These are phyloP conservation scores for Phyllosticta citribraziliensis DNA, from an alignment of 2,329 filamentous ascomycete species.

Conservation along the genomic window DNA sequence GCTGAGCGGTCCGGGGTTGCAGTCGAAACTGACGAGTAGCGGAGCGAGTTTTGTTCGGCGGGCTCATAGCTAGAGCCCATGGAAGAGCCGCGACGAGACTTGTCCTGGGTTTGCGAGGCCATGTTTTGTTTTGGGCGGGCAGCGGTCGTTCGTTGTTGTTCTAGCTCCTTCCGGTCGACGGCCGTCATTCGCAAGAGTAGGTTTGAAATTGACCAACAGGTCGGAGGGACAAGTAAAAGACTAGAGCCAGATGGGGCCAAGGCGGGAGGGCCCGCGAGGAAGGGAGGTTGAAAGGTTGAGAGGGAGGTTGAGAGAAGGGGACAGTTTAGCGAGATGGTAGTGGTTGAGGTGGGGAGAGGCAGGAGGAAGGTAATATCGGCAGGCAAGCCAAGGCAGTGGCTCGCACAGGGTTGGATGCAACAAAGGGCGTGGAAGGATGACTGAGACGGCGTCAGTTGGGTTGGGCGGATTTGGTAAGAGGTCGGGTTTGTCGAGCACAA, in stretches of 20 bases:
- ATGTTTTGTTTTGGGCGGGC: conserved; percentile 1
- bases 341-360: conserved; percentile 20
- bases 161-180: conserved; percentile 9
- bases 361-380: conserved; percentile 13
- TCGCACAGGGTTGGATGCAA: conserved; percentile 11
- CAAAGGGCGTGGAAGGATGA: conserved; percentile 21
- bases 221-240: conserved; percentile 1
- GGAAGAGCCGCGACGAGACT: conserved; percentile 9
- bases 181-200: conserved; percentile 5
- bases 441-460: conserved; percentile 27
- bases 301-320: conserved; percentile 13
- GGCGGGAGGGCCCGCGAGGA: background rate
- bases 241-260: background rate
- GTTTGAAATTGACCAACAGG: background rate
- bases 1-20: background rate
- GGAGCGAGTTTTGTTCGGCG: conserved; percentile 3
- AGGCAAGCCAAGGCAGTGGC: background rate
- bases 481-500: conserved; percentile 28
- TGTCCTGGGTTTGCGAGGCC: conserved; percentile 12
- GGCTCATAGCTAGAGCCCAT: conserved; percentile 4
- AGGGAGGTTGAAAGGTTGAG: background rate
- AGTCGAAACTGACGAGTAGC: conserved; percentile 1
- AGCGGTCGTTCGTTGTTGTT: conserved; percentile 7
- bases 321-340: conserved; percentile 12
- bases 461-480: conserved; percentile 24